Percentiles rank a stretch among this genome's conserved stretches.
Evolutionary conservation across 2,329 filamentous ascomycete genomes (phyloP).

Genomic region (Hymenoscyphus linearis): DNA sequence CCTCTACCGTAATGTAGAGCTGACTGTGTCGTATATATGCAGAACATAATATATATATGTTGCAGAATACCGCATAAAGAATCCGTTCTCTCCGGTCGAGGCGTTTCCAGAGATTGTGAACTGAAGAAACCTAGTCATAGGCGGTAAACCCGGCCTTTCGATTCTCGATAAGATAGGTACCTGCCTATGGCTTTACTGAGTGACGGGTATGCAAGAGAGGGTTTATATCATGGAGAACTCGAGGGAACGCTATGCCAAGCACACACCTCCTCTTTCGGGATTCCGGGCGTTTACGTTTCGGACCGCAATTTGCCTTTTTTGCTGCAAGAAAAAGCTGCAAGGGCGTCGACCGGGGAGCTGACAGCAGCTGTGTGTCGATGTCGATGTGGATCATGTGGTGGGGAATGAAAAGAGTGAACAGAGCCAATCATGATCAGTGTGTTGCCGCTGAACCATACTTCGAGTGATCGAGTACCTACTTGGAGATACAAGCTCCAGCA

Average conservation of each 20-base stretch:
- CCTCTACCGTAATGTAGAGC: neutral
- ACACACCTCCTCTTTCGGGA: neutral
- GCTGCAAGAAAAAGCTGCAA: neutral
- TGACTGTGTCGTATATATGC: too few relatives aligned
- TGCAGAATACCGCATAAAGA: too few relatives aligned
- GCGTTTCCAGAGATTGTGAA: neutral
- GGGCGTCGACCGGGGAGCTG: neutral
- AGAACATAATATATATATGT: too few relatives aligned
- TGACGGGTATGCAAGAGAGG: too few relatives aligned
- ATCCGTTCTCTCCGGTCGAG: neutral
- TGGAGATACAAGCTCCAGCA: too few relatives aligned
- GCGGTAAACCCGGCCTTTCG: neutral
- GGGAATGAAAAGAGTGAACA: neutral
- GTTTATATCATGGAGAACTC: too few relatives aligned
- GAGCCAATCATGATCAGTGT: slow-evolving; percentile 1
- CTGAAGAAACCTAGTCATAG: neutral
- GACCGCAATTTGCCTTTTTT: neutral
- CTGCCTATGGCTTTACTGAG: too few relatives aligned
- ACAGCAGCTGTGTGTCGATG: too few relatives aligned
- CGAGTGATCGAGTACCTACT: too few relatives aligned
- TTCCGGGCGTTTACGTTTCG: neutral
- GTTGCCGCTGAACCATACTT: slow-evolving; percentile 9
- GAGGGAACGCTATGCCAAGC: neutral
- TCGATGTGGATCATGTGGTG: too few relatives aligned
- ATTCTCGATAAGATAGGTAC: neutral